A percentile compares a stretch with the other conserved stretches of the same genome.
phyloP scores from a whole-genome alignment of 345 rosid species.

The Atalantia buxifolia region DNA sequence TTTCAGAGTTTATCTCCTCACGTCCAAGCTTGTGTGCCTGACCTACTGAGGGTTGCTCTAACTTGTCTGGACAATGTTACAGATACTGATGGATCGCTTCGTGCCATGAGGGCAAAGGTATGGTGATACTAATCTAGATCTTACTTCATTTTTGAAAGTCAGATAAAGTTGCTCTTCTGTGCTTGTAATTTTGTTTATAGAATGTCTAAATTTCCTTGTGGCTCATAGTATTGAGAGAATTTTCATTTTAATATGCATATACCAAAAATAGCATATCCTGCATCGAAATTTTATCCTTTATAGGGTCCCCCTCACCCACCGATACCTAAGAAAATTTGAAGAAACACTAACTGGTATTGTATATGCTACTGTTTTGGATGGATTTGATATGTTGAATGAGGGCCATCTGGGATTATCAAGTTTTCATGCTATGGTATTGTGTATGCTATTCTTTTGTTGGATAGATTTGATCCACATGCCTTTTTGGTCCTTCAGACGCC shows the following conservation, averaged over 20 bases:
- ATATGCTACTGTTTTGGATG: background rate
- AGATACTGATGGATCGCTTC: constrained; percentile 87
- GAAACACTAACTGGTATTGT: background rate
- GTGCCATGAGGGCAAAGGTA: constrained; percentile 93
- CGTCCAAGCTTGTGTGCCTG: constrained; percentile 88
- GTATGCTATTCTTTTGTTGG: background rate
- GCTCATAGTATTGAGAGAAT: background rate
- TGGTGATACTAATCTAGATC: background rate
- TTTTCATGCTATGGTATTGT: background rate
- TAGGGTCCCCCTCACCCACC: background rate
- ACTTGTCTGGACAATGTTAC: constrained; percentile 82
- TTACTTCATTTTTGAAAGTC: background rate
- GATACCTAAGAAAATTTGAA: background rate
- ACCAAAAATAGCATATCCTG: background rate
- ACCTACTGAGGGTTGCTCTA: constrained; percentile 74
- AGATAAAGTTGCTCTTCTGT: background rate
- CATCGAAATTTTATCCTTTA: background rate
- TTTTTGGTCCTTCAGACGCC: background rate
- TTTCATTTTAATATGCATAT: background rate
- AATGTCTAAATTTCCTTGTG: background rate
- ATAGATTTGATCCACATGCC: background rate
- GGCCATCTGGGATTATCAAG: background rate
- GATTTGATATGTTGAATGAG: background rate
- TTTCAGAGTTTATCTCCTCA: constrained; percentile 76
- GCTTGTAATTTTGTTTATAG: background rate